Evolutionary conservation across 2,329 filamentous ascomycete genomes (phyloP).

Genomic region (Pseudogymnoascus sp.): DNA sequence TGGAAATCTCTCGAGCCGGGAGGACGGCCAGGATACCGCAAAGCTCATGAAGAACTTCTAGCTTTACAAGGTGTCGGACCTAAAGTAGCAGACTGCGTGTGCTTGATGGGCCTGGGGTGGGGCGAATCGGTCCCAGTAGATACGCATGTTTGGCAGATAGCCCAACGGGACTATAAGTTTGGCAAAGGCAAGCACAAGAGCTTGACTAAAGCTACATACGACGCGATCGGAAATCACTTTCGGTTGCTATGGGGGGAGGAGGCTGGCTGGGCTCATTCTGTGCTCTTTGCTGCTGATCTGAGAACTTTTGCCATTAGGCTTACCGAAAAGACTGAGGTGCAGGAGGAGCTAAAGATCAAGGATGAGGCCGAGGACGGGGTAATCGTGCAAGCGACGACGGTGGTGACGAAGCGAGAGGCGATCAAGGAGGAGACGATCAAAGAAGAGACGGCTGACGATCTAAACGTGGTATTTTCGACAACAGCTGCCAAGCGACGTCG

Average conservation of each 20-base stretch:
- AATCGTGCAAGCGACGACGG: neutral
- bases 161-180: conserved; percentile 90
- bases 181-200: conserved; percentile 75
- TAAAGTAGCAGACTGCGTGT: conserved; percentile 95
- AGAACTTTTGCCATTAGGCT: conserved; percentile 65
- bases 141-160: conserved; percentile 98
- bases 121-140: conserved; percentile 91
- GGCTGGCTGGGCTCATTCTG: conserved; percentile 95
- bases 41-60: conserved; percentile 73
- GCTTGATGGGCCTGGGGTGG: conserved; percentile 93
- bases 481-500: neutral
- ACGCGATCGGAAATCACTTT: conserved; percentile 85
- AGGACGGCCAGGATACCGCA: conserved; percentile 53
- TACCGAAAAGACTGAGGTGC: conserved; percentile 38
- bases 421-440: conserved; percentile 6
- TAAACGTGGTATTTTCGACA: conserved; percentile 2
- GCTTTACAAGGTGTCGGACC: conserved; percentile 81
- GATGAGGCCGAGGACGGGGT: conserved; percentile 18
- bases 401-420: conserved; percentile 15
- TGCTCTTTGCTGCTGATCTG: conserved; percentile 89
- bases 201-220: conserved; percentile 80
- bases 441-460: conserved; percentile 4
- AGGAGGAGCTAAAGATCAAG: conserved; percentile 33
- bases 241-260: conserved; percentile 83
- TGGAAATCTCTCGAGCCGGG: conserved; percentile 40